Evolutionary conservation across 345 rosid species (phyloP).

Genomic region (Melaleuca alternifolia): DNA sequence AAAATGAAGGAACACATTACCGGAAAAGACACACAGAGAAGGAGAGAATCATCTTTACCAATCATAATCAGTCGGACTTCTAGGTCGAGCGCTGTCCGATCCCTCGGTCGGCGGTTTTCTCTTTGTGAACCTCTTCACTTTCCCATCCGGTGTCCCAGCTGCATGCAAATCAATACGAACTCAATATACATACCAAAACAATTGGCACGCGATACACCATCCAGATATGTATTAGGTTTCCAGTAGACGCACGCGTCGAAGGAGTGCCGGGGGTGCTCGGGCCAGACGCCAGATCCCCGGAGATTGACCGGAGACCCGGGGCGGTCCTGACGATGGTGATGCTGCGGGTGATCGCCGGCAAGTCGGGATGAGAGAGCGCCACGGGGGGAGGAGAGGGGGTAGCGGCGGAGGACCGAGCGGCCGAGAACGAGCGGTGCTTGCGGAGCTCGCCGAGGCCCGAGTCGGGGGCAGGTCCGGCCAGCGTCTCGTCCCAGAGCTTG

Average conservation of each 20-base stretch:
- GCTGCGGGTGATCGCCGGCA: conserved; percentile 39
- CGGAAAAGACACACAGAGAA: neutral
- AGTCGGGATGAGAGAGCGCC: neutral
- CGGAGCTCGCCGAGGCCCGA: conserved; percentile 51
- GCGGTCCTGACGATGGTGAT: conserved; percentile 40
- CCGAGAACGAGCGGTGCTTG: conserved; percentile 39
- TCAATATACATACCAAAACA: neutral
- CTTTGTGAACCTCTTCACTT: conserved; percentile 26
- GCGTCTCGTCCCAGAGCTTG: conserved; percentile 91
- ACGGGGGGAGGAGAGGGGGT: neutral
- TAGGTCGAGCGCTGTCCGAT: conserved; percentile 18
- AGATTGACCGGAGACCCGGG: conserved; percentile 12
- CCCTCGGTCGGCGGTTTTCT: conserved; percentile 22
- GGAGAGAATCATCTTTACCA: conserved; percentile 21
- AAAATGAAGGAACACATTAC: neutral
- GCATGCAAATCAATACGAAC: conserved; percentile 4
- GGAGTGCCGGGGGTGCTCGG: conserved; percentile 42
- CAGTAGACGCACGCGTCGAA: conserved; percentile 26
- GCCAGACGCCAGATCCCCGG: conserved; percentile 20
- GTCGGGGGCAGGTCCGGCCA: conserved; percentile 86
- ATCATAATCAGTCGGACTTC: conserved; percentile 47
- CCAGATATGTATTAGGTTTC: neutral
- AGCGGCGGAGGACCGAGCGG: conserved; percentile 9
- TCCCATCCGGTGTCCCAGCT: conserved; percentile 58
- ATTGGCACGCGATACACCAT: neutral